These are phyloP conservation scores for Aaosphaeria arxii DNA, from an alignment of 2,329 filamentous ascomycete genomes.

Conservation along the genomic window DNA sequence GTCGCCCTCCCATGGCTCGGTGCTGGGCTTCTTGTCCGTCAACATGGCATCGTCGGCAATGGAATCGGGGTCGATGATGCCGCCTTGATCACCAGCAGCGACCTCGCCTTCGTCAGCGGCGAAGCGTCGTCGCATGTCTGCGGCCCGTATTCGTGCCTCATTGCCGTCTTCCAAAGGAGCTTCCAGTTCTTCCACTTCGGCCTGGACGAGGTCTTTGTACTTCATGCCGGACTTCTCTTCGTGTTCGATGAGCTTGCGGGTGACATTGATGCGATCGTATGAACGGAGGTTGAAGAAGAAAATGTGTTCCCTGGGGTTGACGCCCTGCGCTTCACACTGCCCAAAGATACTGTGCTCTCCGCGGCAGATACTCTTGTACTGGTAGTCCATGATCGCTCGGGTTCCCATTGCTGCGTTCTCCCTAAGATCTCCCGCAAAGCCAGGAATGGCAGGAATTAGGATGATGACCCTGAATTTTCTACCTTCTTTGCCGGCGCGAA, in stretches of 20 bases:
- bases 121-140: constrained; percentile 47
- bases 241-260: constrained; percentile 66
- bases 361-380: constrained; percentile 92
- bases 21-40: constrained; percentile 58
- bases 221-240: constrained; percentile 79
- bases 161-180: constrained; percentile 28
- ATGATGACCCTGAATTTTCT: constrained; percentile 91
- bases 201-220: constrained; percentile 83
- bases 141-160: constrained; percentile 43
- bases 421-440: constrained; percentile 87
- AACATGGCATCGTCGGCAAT: constrained; percentile 83
- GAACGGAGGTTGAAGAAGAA: constrained; percentile 93
- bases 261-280: constrained; percentile 89
- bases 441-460: constrained; percentile 85
- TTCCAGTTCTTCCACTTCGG: constrained; percentile 88
- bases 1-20: constrained; percentile 74
- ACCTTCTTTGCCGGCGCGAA: constrained; percentile 74
- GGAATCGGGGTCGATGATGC: constrained; percentile 56
- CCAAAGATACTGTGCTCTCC: constrained; percentile 89
- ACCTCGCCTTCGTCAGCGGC: constrained; percentile 40
- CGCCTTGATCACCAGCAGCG: constrained; percentile 36
- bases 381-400: constrained; percentile 92
- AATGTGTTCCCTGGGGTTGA: constrained; percentile 75
- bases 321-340: constrained; percentile 68
- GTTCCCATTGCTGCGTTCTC: constrained; percentile 82